These are phyloP conservation scores for Besnoitia besnoiti DNA, from an alignment of 169 alveolate species.

Conservation along the genomic window DNA sequence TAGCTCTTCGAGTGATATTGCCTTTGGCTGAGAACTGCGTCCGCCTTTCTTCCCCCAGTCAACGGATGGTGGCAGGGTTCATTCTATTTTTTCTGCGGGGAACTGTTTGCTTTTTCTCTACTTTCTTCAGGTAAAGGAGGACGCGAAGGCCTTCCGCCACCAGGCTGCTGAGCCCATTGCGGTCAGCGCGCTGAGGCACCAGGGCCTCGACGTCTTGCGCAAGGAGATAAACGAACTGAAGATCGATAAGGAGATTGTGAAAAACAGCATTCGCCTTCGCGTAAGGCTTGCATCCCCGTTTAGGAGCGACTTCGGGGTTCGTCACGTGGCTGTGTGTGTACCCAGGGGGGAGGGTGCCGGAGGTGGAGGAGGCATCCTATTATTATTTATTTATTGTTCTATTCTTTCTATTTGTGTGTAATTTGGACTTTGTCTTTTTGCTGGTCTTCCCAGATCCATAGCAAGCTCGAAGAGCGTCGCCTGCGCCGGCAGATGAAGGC, in stretches of 20 bases:
- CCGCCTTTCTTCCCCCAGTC: no score
- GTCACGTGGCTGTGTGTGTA: no score
- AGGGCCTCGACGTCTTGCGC: constrained; percentile 56
- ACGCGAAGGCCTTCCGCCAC: constrained; percentile 52
- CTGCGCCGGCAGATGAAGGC: constrained; percentile 26
- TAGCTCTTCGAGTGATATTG: no score
- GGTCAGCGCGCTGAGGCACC: constrained; percentile 64
- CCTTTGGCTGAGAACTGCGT: no score
- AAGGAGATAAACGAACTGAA: constrained; percentile 50
- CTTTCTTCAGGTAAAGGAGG: constrained; percentile 54
- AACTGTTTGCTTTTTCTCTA: no score
- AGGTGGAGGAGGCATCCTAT: no score
- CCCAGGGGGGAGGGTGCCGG: no score
- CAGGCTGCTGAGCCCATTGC: constrained; percentile 55
- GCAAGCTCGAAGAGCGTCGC: constrained; percentile 27
- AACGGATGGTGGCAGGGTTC: no score
- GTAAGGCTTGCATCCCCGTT: no score
- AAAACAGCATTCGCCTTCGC: background rate
- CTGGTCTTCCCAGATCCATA: background rate
- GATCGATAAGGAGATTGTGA: constrained; percentile 49
- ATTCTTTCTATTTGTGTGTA: background rate
- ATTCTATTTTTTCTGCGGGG: no score
- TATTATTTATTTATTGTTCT: no score
- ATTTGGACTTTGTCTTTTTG: background rate
- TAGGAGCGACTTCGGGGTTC: no score